Percentiles rank a stretch among this genome's conserved stretches.
phyloP scores from a whole-genome alignment of 1,284 basidiomycete genomes.

The Wolfiporia cocos region DNA sequence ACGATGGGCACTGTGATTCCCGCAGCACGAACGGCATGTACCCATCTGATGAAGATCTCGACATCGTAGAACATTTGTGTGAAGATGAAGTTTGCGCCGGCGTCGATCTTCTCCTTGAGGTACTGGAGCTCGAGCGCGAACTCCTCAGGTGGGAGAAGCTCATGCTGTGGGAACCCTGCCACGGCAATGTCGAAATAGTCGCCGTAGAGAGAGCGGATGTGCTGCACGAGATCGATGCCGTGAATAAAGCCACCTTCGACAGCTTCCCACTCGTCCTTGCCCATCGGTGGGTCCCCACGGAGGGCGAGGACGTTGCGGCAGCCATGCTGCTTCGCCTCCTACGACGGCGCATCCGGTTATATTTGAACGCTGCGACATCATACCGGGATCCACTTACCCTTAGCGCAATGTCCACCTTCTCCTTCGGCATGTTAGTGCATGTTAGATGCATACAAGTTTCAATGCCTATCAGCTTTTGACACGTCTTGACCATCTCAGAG shows the following conservation, averaged over 20 bases:
- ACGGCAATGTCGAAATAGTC: constrained; percentile 95
- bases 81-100: constrained; percentile 87
- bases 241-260: constrained; percentile 86
- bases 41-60: constrained; percentile 82
- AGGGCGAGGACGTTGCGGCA: constrained; percentile 95
- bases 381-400: constrained; percentile 45
- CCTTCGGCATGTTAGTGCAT: constrained; percentile 95
- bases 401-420: constrained; percentile 90
- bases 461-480: constrained; percentile 86
- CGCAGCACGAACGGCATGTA: constrained; percentile 72
- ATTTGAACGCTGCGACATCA: too few relatives aligned
- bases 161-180: constrained; percentile 82
- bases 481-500: constrained; percentile 94
- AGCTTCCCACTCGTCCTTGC: constrained; percentile 87
- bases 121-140: constrained; percentile 80
- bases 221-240: constrained; percentile 85
- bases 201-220: constrained; percentile 77
- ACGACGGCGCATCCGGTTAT: constrained; percentile 1
- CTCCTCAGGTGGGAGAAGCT: constrained; percentile 63
- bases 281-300: constrained; percentile 88
- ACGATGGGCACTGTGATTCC: constrained; percentile 95
- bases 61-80: constrained; percentile 97
- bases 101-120: constrained; percentile 85
- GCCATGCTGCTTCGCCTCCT: constrained; percentile 90
- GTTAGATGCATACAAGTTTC: constrained; percentile 99